Base-by-base conservation (phyloP, 2,329 filamentous ascomycete genomes). In the Westerdykella sp. region DNA sequence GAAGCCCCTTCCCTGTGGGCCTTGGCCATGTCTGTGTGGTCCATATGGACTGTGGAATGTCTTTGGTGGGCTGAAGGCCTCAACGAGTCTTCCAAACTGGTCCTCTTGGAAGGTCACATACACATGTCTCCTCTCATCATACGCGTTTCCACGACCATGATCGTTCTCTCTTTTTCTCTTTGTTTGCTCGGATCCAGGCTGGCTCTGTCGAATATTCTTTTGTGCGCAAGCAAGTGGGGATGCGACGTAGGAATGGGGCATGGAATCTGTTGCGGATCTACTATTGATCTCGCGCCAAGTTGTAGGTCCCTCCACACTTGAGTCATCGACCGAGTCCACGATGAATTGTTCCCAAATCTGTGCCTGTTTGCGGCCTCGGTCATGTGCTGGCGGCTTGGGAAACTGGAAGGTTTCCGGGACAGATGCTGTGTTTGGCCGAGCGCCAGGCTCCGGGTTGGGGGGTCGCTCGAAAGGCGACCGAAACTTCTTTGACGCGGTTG, bases 21-120 rank as follows among this genome's bases (percentile, higher is more conserved):
- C 9, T 15, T 21, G 34, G 4, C 14, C 13, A 35, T 21, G 34
- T 21, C 14, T 10, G 6, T 37, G 30, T 16, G 34, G 23, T 3
- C 14, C 11, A 32, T 40, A 12, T 23, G 34, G 34, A 28, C 37
- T 34, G 30, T 23, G 11, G 25, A 15, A 39, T 40, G 34, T 25
- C 12, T 46, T 46, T 11, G 21, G 34, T 2, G 46, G 49, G 30
- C 46, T 44, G 10, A 51, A 14, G 9, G 38, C 38, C 34, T 45
- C 44, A 15, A 51, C 21, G 1, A 61, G 45, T 22, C 57, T 52
- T 4, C 55, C 59, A 15, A 62, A 45, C 32, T 63, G 62, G 22
- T 65, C 59, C 5, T 63, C 59, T 32, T 51, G 44, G 32, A 60
- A 39, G 10, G 53, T 50, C 34, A 58, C 50, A 31, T 56, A 41